Evolutionary conservation across 495 filamentous ascomycete genomes (phyloP), one percentile per base, ranked within the genome.

Genomic region (Aspergillus bridgeri): DNA sequence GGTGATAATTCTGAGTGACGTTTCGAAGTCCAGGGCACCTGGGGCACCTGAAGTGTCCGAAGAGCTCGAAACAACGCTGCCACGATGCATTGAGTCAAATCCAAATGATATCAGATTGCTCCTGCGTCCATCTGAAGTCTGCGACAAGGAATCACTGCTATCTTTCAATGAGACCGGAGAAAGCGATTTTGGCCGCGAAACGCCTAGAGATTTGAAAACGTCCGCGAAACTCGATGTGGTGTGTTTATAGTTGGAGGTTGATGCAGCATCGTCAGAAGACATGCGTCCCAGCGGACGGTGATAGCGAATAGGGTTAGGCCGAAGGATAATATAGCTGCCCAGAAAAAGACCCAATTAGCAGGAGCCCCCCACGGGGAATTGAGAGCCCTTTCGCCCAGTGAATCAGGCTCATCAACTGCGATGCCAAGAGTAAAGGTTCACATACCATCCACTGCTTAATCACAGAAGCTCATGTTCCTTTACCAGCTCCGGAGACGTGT

Each of bases 261-360:
- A 60, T 68, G 65, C 62, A 68, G 62, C 76, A 78, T 79, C 74
- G 65, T 75, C 75, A 69, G 74, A 68, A 76, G 73, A 73, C 75
- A 79, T 77, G 65, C 74, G 75, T 70, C 67, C 65, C 46, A 50
- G 48, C 54, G 66, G 87, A 69, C 64, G 61, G 46, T 22, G 6
- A 48, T 53, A 50, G 56, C 58, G 55, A 38, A 58, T 61, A 58
- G 48, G 49, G 49, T 56, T 55, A 59, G 58, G 55, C 54, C 59
- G 47, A 56, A 21, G 48, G 67, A 50, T 63, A 58, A 60, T 61
- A 61, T 63, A 58, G 23, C 24, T 24, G 21, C 48, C 24, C 21
- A 11, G 23, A 13, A 25, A 53, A 38, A 58, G 51, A 46, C 47
- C 48, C 23, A 51, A 46, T 66, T 60, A 66, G 60, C 58, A 59